Conservation (phyloP, 2,329 filamentous ascomycete species). For the Sporothrix brasiliensis region DNA sequence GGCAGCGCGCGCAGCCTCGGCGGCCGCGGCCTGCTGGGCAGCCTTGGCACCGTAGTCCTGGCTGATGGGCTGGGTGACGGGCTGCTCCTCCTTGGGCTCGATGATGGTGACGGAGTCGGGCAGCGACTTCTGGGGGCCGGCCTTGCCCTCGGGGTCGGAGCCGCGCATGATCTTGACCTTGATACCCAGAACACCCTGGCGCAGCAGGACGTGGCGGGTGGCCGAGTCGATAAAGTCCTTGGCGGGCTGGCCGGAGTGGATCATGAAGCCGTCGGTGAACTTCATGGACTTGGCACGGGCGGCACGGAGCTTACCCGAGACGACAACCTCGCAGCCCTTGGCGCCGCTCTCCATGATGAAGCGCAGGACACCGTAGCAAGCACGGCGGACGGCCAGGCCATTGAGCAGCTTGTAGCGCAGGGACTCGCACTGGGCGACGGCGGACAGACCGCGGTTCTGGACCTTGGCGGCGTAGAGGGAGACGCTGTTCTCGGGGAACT, state of each 20-base stretch:
- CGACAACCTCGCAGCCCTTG: constrained; percentile 99
- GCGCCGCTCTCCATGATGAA: constrained; percentile 99
- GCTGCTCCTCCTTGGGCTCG: constrained; percentile 99
- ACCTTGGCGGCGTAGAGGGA: constrained; percentile 99
- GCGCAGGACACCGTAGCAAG: constrained; percentile 99
- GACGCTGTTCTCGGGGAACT: constrained; percentile 99
- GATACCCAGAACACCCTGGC: constrained; percentile 99
- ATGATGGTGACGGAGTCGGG: constrained; percentile 99
- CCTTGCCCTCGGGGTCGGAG: constrained; percentile 98
- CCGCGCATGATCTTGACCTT: constrained; percentile 99
- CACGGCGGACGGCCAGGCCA: constrained; percentile 96
- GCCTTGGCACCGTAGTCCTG: constrained; percentile 99
- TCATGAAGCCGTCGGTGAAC: constrained; percentile 99
- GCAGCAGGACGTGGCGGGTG: constrained; percentile 98
- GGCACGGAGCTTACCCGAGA: constrained; percentile 97
- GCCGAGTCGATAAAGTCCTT: constrained; percentile 99
- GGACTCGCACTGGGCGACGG: constrained; percentile 99
- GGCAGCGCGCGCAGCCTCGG: constrained; percentile 62
- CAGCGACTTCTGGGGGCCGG: constrained; percentile 93
- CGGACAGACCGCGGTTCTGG: constrained; percentile 99
- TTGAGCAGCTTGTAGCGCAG: constrained; percentile 99
- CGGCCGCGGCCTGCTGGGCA: constrained; percentile 65
- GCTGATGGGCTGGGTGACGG: constrained; percentile 90
- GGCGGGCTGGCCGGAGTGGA: constrained; percentile 99
- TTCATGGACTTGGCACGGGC: constrained; percentile 99